A percentile compares a stretch with the other conserved stretches of the same genome.
Evolutionary conservation across 805 yeast species (phyloP).

Genomic region (Candida broadrunensis): DNA sequence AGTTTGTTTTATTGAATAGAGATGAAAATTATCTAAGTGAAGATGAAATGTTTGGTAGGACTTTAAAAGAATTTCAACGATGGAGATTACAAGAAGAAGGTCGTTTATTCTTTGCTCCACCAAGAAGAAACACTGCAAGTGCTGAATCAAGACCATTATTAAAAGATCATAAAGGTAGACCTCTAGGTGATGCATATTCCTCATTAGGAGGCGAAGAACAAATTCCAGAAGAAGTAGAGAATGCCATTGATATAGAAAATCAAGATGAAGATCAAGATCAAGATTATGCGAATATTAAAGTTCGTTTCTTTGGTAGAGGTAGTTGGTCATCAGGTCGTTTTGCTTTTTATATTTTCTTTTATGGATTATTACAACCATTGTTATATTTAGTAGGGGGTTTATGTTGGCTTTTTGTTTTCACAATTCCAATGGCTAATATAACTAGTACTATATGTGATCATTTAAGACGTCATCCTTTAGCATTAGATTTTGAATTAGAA

Average conservation of each 20-base stretch:
- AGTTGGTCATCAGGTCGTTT: conserved; percentile 85
- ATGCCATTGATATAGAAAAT: conserved; percentile 14
- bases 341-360: conserved; percentile 68
- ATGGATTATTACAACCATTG: conserved; percentile 67
- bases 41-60: conserved; percentile 85
- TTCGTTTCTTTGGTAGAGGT: conserved; percentile 86
- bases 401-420: conserved; percentile 82
- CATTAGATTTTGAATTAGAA: conserved; percentile 69
- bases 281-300: conserved; percentile 32
- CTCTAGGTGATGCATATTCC: conserved; percentile 35
- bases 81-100: conserved; percentile 86
- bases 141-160: conserved; percentile 35
- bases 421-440: conserved; percentile 92
- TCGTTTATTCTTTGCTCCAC: conserved; percentile 76
- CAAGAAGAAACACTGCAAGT: conserved; percentile 36
- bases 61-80: conserved; percentile 76
- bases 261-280: conserved; percentile 13
- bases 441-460: conserved; percentile 67
- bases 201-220: conserved; percentile 23
- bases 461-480: conserved; percentile 86
- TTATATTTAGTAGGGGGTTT: conserved; percentile 49
- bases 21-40: conserved; percentile 82
- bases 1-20: conserved; percentile 70
- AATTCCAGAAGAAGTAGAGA: conserved; percentile 8
- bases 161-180: conserved; percentile 42